Evolutionary conservation across 805 yeast genomes (phyloP), one percentile per base, ranked within the genome.

Genomic region (Saccharomycopsis malanga): DNA sequence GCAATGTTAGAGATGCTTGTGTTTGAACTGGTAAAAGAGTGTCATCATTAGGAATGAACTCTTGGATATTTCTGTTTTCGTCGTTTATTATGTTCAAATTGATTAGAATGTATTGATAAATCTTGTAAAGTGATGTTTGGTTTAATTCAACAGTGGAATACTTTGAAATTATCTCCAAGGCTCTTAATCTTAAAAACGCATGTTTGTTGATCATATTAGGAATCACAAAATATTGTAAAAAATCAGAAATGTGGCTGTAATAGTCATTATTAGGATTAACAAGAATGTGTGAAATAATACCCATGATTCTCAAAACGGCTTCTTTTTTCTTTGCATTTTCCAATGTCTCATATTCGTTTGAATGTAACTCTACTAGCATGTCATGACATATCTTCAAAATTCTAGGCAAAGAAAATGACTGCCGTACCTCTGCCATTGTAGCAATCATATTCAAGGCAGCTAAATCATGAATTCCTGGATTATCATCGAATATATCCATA

Each of bases 1-100:
- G 96, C 44, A 91, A 69, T 0, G 95, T 93, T 48, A 87, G 66
- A 0, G 96, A 87, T 15, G 91, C 88, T 58, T 87, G 85, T 41
- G 91, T 73, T 60, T 81, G 83, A 3, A 87, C 86, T 0, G 96
- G 95, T 44, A 78, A 63, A 47, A 83, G 67, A 29, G 72, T 65
- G 34, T 64, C 62, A 42, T 76, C 78, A 45, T 71, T 61, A 30
- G 35, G 29, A 17, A 45, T 34, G 29, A 48, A 48, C 10, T 41
- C 27, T 6, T 9, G n/a, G 32, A 46, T 32, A 5, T 12, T 15
- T 9, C n/a, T 17, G 10, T 39, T 39, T 4, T 44, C 15, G 21
- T 34, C 32, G n/a, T 47, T 36, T 20, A 44, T 9, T 24, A 50
- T 38, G 25, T 36, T 30, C 23, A 50, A 39, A 17, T 46, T 46